A percentile compares a stretch with the other conserved stretches of the same genome.
These are phyloP conservation scores for Aspergillus sojae DNA, from an alignment of 2,329 filamentous ascomycete genomes.

Conservation along the genomic window DNA sequence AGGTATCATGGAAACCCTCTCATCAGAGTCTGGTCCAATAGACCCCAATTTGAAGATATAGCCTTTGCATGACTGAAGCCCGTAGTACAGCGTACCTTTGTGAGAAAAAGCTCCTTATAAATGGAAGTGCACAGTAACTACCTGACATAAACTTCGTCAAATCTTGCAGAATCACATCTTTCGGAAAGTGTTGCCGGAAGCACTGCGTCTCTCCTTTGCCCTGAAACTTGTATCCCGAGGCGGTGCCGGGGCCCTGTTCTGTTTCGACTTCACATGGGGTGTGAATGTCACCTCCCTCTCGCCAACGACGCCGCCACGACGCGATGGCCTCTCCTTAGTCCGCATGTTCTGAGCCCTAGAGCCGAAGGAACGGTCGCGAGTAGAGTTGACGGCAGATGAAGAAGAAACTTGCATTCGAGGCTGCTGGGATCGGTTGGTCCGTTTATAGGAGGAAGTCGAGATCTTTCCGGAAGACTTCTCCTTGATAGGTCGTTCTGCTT, in stretches of 20 bases:
- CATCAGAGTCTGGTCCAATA: neutral
- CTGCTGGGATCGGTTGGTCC: conserved; percentile 51
- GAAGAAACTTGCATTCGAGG: conserved; percentile 62
- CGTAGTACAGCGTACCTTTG: neutral
- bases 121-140: neutral
- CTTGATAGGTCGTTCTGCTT: conserved; percentile 32
- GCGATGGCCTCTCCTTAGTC: conserved; percentile 35
- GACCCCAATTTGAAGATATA: neutral
- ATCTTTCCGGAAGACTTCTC: conserved; percentile 45
- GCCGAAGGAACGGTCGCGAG: conserved; percentile 60
- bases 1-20: neutral
- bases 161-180: conserved; percentile 39
- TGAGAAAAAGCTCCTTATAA: neutral
- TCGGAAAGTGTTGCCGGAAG: conserved; percentile 52
- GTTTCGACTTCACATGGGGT: conserved; percentile 50
- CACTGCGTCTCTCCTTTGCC: conserved; percentile 51
- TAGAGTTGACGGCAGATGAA: conserved; percentile 47
- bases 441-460: conserved; percentile 59
- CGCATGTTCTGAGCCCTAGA: conserved; percentile 54
- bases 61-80: neutral
- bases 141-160: neutral
- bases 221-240: conserved; percentile 25
- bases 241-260: conserved; percentile 24
- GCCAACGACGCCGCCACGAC: conserved; percentile 43
- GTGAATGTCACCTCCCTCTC: conserved; percentile 64